Conservation (phyloP, 345 rosid species). For the Acer campestre region DNA sequence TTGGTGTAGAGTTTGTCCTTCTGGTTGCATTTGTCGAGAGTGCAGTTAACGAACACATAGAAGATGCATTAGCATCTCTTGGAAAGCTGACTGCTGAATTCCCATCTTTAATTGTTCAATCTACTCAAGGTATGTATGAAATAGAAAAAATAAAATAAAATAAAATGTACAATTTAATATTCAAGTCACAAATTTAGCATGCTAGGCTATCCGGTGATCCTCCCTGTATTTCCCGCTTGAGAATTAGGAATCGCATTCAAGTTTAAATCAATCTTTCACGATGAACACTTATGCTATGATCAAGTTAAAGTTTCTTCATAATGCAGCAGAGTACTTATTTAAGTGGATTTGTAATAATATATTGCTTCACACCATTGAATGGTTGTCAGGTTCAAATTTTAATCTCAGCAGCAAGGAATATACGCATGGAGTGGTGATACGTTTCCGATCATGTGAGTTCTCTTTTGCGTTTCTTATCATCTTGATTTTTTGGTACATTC, state of each 20-base stretch:
- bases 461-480: slow-evolving; percentile 5
- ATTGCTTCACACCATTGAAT: neutral
- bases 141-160: neutral
- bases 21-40: slow-evolving; percentile 58
- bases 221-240: neutral
- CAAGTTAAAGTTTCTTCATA: neutral
- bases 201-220: slow-evolving; percentile 4
- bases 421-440: slow-evolving; percentile 68
- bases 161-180: neutral
- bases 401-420: slow-evolving; percentile 57
- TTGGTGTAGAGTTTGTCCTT: slow-evolving; percentile 79
- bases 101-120: slow-evolving; percentile 76
- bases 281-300: neutral
- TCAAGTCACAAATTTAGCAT: slow-evolving; percentile 5
- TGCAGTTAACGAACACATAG: slow-evolving; percentile 46
- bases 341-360: neutral
- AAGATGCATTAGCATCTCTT: slow-evolving; percentile 70
- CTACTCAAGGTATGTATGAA: slow-evolving; percentile 63
- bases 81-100: slow-evolving; percentile 44
- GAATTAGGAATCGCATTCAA: neutral
- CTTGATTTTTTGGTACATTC: slow-evolving; percentile 4
- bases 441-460: slow-evolving; percentile 70
- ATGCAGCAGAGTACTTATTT: neutral
- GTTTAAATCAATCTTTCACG: neutral
- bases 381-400: slow-evolving; percentile 71